Conservation (phyloP, 805 yeast genomes). For the Yamadazyma phyllophila region DNA sequence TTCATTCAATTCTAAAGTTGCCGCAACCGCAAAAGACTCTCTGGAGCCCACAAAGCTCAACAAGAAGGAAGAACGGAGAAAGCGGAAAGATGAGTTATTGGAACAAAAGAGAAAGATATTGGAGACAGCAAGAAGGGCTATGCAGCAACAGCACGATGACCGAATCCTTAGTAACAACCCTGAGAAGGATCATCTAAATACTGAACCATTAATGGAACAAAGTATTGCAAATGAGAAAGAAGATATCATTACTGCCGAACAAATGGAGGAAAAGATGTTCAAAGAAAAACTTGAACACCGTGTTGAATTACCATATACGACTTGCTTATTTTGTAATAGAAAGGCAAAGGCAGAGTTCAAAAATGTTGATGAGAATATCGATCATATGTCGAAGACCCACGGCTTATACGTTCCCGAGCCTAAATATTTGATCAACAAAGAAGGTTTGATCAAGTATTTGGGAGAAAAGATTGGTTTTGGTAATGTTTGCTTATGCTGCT, state of each 20-base stretch:
- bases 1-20: constrained; percentile 32
- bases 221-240: not conserved
- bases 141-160: constrained; percentile 20
- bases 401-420: constrained; percentile 89
- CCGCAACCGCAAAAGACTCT: constrained; percentile 20
- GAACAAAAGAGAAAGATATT: constrained; percentile 49
- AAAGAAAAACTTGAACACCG: constrained; percentile 44
- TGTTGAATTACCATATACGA: constrained; percentile 47
- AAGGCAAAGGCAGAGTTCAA: constrained; percentile 31
- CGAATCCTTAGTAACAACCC: constrained; percentile 7
- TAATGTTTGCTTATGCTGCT: constrained; percentile 77
- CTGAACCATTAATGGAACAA: not conserved
- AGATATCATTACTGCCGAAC: constrained; percentile 15
- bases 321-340: constrained; percentile 51
- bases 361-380: constrained; percentile 44
- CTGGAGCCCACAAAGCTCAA: constrained; percentile 25
- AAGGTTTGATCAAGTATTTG: constrained; percentile 71
- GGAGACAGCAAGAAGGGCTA: constrained; percentile 44
- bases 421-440: constrained; percentile 61
- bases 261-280: constrained; percentile 41
- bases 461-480: constrained; percentile 83
- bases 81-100: constrained; percentile 47
- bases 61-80: constrained; percentile 50
- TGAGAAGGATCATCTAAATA: constrained; percentile 1
- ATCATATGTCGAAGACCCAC: constrained; percentile 75